Percentiles rank a stretch among this genome's conserved stretches.
These are phyloP conservation scores for Carex cristatella DNA, from an alignment of 176 grass and related monocot genomes.

Conservation along the genomic window DNA sequence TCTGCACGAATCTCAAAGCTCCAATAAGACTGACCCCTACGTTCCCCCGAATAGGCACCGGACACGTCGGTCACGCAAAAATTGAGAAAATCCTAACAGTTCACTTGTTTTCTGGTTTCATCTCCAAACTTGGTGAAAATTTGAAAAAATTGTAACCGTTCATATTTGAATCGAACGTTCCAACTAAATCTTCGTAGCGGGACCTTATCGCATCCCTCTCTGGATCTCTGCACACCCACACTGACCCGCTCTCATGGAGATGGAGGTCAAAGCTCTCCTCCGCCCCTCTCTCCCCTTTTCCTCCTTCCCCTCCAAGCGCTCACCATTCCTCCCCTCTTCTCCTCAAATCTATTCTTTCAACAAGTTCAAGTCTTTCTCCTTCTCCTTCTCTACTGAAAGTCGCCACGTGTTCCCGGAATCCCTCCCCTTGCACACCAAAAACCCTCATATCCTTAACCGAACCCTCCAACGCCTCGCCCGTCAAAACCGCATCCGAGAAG, in stretches of 20 bases:
- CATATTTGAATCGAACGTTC: background rate
- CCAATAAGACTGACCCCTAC: too few relatives aligned
- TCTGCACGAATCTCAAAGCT: too few relatives aligned
- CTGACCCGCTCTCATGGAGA: background rate
- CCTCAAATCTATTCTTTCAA: background rate
- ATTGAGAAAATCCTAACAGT: too few relatives aligned
- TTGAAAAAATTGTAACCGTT: background rate
- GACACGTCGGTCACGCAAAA: too few relatives aligned
- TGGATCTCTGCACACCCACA: background rate
- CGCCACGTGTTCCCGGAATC: conserved; percentile 14
- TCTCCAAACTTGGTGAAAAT: too few relatives aligned
- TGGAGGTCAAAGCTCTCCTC: conserved; percentile 24
- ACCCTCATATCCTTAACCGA: conserved; percentile 46
- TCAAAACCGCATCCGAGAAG: conserved; percentile 36
- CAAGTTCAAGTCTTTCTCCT: background rate
- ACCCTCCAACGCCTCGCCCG: conserved; percentile 49
- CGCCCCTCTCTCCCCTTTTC: conserved; percentile 20
- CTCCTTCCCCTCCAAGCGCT: conserved; percentile 12
- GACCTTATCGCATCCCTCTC: background rate
- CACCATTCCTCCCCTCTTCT: background rate
- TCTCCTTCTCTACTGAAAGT: background rate
- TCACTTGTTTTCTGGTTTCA: too few relatives aligned
- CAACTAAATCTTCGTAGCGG: background rate
- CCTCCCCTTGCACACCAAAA: conserved; percentile 55
- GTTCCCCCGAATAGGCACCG: too few relatives aligned